Conservation (phyloP, 108 stramenopile species). For the Cyclotella baltica region DNA sequence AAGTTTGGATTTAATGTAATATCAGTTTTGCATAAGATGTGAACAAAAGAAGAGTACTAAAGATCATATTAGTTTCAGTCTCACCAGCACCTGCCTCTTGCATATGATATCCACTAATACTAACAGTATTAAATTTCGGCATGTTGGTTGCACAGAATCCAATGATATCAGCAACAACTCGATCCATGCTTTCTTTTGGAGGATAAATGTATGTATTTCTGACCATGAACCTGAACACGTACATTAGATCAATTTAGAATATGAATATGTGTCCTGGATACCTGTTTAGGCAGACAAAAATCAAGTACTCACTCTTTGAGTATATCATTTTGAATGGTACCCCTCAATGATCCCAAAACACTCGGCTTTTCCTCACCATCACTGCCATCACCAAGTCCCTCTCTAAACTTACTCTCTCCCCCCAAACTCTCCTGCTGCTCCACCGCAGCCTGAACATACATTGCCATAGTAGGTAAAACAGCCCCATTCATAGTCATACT, state of each 20-base stretch:
- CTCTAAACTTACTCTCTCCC: slow-evolving; percentile 44
- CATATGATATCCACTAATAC: slow-evolving; percentile 98
- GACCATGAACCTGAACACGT: too few relatives aligned
- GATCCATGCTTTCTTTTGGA: slow-evolving; percentile 87
- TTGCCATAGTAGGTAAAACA: slow-evolving; percentile 92
- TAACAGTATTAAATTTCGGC: slow-evolving; percentile 97
- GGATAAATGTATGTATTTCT: slow-evolving; percentile 98
- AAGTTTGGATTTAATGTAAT: not conserved
- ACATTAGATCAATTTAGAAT: too few relatives aligned
- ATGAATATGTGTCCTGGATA: too few relatives aligned
- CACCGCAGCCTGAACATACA: slow-evolving; percentile 95
- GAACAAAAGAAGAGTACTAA: not conserved
- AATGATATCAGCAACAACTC: slow-evolving; percentile 94
- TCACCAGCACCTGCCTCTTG: slow-evolving; percentile 95
- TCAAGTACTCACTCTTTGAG: too few relatives aligned
- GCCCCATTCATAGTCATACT: slow-evolving; percentile 99
- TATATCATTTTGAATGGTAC: slow-evolving; percentile 99
- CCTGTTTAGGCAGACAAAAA: too few relatives aligned
- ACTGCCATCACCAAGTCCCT: slow-evolving; percentile 24
- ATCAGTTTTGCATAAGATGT: not conserved
- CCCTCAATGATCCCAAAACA: slow-evolving; percentile 70
- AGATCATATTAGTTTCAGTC: not conserved
- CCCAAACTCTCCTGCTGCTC: slow-evolving; percentile 68
- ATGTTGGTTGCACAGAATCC: slow-evolving; percentile 93
- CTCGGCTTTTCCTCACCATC: too few relatives aligned